Base-by-base conservation (phyloP, 768 basidiomycete genomes). In the Suillus discolor region DNA sequence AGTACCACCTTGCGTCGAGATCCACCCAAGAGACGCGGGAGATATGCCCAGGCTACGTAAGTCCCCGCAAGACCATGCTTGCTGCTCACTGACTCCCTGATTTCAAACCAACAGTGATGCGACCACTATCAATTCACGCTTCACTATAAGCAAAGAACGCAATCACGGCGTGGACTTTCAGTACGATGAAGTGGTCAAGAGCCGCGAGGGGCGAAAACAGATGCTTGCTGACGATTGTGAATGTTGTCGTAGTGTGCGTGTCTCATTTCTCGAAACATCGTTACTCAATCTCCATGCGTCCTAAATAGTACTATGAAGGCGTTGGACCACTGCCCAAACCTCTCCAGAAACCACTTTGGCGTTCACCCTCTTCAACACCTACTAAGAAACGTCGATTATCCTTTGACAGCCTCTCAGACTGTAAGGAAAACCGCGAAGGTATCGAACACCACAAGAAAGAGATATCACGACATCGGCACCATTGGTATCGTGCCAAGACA, bases 181-280 rank as follows among this genome's bases (percentile, higher is more conserved):
- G 68, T 97, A 84, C 71, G 90, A 94, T 53, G 88, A 89, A 59
- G 92, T 94, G 18, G 90, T 93, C 15, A 81, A 94, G 34, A 82
- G 80, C 47, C 89, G 83, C 70, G 84, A 85, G 20, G 85, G 86
- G 41, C 81, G 96, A 39, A 82, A 82, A 69, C 79, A 80, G 61
- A 83, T 97, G 82, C 82, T 90, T 60, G 95, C 85, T 4, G 87
- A 83, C 2, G 92, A 94, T 67, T 97, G 94, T 73, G 91, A 92
- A 68, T 90, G 89, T 66, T 97, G 95, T 74, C 85, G 81, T 47
- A 89, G 89, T 59, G 94, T 93, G 71, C 65, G 85, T 77, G 51
- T 47, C 25, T 42, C 51, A 41, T 25, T 51, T 53, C 36, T 25
- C 36, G 23, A 34, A 47, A 15, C 18, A 6, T 42, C 31, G 44